A percentile compares a stretch with the other conserved stretches of the same genome.
Evolutionary conservation across 2,329 filamentous ascomycete genomes (phyloP).

Genomic region (Teratosphaeria epicoccoides): DNA sequence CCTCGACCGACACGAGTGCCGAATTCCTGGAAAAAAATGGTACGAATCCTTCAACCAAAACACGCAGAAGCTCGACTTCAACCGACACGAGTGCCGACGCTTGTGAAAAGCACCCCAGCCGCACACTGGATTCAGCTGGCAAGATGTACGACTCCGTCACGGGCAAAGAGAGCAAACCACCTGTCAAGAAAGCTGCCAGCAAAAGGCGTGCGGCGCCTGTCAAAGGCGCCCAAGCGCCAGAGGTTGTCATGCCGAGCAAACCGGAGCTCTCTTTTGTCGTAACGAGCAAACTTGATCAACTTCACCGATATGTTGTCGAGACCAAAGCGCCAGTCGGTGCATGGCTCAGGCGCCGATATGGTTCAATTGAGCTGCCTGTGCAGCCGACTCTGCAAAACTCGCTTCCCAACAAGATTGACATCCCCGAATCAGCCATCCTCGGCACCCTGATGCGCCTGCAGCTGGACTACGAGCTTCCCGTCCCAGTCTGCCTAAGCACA

Average conservation of each 20-base stretch:
- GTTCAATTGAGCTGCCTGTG: neutral
- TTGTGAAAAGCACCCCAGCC: neutral
- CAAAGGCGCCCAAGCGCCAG: neutral
- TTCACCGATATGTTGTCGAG: neutral
- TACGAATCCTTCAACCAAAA: neutral
- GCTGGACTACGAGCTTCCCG: conserved; percentile 5
- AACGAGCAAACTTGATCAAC: neutral
- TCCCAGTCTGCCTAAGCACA: neutral
- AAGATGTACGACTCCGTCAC: neutral
- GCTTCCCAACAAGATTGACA: neutral
- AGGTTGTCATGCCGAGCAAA: neutral
- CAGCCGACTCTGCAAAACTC: neutral
- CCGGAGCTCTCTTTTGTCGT: neutral
- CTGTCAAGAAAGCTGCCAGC: neutral
- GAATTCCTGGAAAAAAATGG: neutral
- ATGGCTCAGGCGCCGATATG: neutral
- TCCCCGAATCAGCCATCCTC: conserved; percentile 4
- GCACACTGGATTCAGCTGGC: neutral
- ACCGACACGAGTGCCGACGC: neutral
- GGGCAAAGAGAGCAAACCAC: neutral
- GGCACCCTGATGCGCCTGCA: conserved; percentile 1
- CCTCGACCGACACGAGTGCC: neutral
- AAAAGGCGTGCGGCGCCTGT: neutral
- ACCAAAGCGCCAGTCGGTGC: neutral
- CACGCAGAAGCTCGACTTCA: neutral